Base-by-base conservation (phyloP, 177 flowering plant species). In the Telopea speciosissima region DNA sequence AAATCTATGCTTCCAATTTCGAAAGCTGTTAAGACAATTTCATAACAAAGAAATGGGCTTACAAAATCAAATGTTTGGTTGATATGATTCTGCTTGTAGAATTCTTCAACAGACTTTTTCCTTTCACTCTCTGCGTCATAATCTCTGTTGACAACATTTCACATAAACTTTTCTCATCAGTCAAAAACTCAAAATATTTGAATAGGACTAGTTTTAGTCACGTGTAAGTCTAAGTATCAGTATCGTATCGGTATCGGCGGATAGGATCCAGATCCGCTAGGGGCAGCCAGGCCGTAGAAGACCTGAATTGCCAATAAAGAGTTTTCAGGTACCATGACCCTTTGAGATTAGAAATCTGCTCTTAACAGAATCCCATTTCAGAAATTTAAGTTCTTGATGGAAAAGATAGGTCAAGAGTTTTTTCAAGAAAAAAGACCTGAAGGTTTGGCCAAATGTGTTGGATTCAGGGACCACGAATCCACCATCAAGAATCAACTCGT, bases 391-490 rank as follows among this genome's bases (percentile, higher is more conserved):
- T 28, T 28, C 31, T 28, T 28, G 31, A 2, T 28, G 31, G 31
- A n/a, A n/a, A n/a, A n/a, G n/a, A n/a, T n/a, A n/a, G n/a, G n/a
- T n/a, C n/a, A n/a, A n/a, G 5, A 5, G 33, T 31, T 31, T n/a
- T n/a, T 31, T 31, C 5, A 2, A 28, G 40, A 31, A 62, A 10
- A 62, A 13, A 62, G 12, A 83, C 97, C 97, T 85, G 69, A 91
- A 91, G 23, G 82, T 83, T 10, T 87, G 90, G 56, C 95, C 97
- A 78, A 88, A 92, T 1, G 97, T 42, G 76, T 92, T 89, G 62
- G 72, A 78, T 31, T 77, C 77, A 10, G 82, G 82, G 61, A 71
- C 71, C 8, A 71, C 61, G 58, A 81, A 81, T 66, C 88, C 91
- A 69, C 83, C 89, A 70, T 87, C 92, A 72, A 86, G 73, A 16